phyloP scores from a whole-genome alignment of 805 yeast genomes.

The Kuraishia borneana region DNA sequence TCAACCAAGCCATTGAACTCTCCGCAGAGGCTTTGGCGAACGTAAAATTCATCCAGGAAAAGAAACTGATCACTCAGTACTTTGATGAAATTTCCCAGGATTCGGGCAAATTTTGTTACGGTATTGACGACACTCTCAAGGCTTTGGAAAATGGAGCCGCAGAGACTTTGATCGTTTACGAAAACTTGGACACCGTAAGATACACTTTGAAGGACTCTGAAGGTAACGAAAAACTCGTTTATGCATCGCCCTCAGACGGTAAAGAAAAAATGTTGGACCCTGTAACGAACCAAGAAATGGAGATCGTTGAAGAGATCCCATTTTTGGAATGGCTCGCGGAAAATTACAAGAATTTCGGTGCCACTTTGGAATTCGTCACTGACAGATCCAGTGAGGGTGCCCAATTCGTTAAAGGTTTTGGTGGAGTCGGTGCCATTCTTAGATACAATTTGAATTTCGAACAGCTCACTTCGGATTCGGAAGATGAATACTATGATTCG shows the following conservation, averaged over 20 bases:
- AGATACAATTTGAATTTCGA: constrained; percentile 97
- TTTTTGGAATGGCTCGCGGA: constrained; percentile 97
- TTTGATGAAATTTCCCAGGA: constrained; percentile 98
- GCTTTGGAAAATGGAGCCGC: constrained; percentile 95
- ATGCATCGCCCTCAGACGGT: constrained; percentile 60
- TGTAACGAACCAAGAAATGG: constrained; percentile 86
- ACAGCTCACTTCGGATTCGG: constrained; percentile 80
- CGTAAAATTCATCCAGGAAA: constrained; percentile 96
- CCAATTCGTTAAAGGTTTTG: constrained; percentile 94
- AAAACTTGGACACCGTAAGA: constrained; percentile 78
- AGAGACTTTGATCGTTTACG: constrained; percentile 86
- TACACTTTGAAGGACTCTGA: constrained; percentile 77
- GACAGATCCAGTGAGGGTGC: constrained; percentile 98
- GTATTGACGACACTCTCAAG: constrained; percentile 92
- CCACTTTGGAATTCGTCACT: constrained; percentile 89
- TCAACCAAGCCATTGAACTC: constrained; percentile 97
- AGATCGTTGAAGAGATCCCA: constrained; percentile 71
- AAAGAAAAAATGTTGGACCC: constrained; percentile 72
- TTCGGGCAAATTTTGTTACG: constrained; percentile 95
- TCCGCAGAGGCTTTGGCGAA: constrained; percentile 95
- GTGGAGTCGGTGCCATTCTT: constrained; percentile 96
- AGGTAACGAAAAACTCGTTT: constrained; percentile 64
- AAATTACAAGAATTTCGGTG: constrained; percentile 90
- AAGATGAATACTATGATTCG: constrained; percentile 76
- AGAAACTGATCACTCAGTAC: constrained; percentile 83